Evolutionary conservation across 2,329 filamentous ascomycete species (phyloP).

Genomic region (Paradendryphiella salina): DNA sequence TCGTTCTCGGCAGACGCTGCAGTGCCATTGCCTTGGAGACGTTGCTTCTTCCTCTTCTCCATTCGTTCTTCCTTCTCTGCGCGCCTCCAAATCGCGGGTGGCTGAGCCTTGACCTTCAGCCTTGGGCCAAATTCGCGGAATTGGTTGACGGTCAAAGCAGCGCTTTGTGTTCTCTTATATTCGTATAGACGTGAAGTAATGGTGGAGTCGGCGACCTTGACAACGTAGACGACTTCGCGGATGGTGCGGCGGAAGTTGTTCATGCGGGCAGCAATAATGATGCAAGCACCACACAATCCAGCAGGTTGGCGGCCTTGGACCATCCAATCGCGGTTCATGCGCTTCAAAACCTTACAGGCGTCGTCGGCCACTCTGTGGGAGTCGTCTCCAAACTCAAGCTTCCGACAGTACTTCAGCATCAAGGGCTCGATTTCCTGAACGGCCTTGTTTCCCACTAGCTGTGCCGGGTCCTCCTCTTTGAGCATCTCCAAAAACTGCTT

Average conservation of each 20-base stretch:
- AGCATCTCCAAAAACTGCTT: conserved; percentile 73
- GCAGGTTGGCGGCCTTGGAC: conserved; percentile 89
- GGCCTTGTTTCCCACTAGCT: conserved; percentile 49
- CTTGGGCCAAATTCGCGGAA: conserved; percentile 71
- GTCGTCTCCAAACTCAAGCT: conserved; percentile 84
- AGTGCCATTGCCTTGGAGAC: conserved; percentile 15
- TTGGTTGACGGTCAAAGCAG: conserved; percentile 82
- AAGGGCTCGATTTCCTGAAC: conserved; percentile 82
- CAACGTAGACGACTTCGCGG: conserved; percentile 94
- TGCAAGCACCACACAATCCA: conserved; percentile 89
- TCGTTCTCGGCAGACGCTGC: conserved; percentile 6
- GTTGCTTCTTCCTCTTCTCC: conserved; percentile 30
- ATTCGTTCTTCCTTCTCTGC: conserved; percentile 53
- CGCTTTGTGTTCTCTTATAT: conserved; percentile 84
- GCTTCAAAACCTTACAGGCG: conserved; percentile 81
- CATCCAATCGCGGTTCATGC: conserved; percentile 98
- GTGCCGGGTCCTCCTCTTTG: conserved; percentile 62
- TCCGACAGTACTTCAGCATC: conserved; percentile 86
- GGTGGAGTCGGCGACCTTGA: conserved; percentile 93
- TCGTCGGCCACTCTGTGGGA: conserved; percentile 85
- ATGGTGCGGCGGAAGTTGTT: conserved; percentile 95
- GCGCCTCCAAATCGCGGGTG: conserved; percentile 77
- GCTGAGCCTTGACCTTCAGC: conserved; percentile 66
- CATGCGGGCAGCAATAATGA: conserved; percentile 94
- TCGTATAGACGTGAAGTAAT: conserved; percentile 90